Base-by-base conservation (phyloP, 2,329 filamentous ascomycete genomes). In the Phialophora verrucosa region DNA sequence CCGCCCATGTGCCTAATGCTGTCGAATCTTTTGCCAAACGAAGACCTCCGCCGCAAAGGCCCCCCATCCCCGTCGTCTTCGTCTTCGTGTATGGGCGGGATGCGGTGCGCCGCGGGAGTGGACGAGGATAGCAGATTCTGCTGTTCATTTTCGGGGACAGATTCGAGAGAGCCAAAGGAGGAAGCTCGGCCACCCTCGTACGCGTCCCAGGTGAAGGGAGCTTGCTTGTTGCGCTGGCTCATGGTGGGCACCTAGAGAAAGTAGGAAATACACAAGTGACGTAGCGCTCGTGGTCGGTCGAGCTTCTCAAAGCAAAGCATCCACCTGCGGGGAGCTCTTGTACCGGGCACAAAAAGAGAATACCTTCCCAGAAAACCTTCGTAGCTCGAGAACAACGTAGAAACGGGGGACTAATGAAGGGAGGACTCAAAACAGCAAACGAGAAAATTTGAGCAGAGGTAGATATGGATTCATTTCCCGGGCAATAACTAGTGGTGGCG, bases 1-100 rank as follows among this genome's bases (percentile, higher is more conserved):
- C 94, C 94, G 70, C 94, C 95, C 56, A 91, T 89, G 67, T 96
- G 89, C 71, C 79, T 74, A 32, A 82, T 69, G 6, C 82, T 79
- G 55, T 80, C 78, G 62, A 86, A 76, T 58, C 84, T 83, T 74
- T 84, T 79, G 8, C 79, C 78, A 57, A 81, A 74, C n/a, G 80
- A 80, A 6, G 77, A 78, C 55, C 71, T 72, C 63, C 73, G 68
- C 62, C 70, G 71, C 42, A 58, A 66, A 27, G 66, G 44, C 20
- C 71, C 67, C 27, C 64, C 69, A 51, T 70, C 67, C 27, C 64
- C 69, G 49, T 70, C 64, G 12, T 65, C 69, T 27, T 59, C 58
- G 29, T 65, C 50, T 50, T 44, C 66, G 51, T 71, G 59, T 29
- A 55, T 44, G 17, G 44, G 49, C 57, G 63, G 64, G 57, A 72